A percentile compares a stretch with the other conserved stretches of the same genome.
Evolutionary conservation across 2,329 filamentous ascomycete species (phyloP).

Genomic region (Akanthomyces uredinophilus): DNA sequence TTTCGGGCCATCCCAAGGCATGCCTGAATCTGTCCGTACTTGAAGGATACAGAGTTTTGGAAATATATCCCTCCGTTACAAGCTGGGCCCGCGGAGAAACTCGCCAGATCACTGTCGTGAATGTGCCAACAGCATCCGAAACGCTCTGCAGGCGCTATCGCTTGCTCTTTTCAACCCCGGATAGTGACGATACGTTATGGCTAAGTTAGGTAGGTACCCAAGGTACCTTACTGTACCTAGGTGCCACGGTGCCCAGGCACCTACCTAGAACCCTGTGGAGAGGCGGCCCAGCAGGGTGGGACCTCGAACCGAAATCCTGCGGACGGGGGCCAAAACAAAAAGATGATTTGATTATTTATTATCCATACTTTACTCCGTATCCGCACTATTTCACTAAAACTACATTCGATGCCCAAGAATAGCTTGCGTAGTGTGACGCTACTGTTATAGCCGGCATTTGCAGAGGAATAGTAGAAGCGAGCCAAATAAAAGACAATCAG

Average conservation of each 20-base stretch:
- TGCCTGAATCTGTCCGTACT: no score
- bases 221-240: no score
- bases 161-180: neutral
- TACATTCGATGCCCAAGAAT: neutral
- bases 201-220: no score
- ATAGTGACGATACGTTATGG: no score
- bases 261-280: neutral
- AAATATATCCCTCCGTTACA: no score
- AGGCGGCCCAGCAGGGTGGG: neutral
- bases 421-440: neutral
- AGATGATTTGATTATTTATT: neutral
- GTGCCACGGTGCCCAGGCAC: no score
- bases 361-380: no score
- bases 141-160: neutral
- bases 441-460: neutral
- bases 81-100: no score
- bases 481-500: neutral
- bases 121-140: neutral
- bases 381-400: no score
- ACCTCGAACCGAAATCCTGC: conserved; percentile 3
- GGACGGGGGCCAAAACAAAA: neutral
- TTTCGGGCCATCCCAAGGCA: neutral
- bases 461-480: neutral
- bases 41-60: no score
- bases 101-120: no score